Base-by-base conservation (phyloP, 331 rosid genomes). In the Rosa hybrid region DNA sequence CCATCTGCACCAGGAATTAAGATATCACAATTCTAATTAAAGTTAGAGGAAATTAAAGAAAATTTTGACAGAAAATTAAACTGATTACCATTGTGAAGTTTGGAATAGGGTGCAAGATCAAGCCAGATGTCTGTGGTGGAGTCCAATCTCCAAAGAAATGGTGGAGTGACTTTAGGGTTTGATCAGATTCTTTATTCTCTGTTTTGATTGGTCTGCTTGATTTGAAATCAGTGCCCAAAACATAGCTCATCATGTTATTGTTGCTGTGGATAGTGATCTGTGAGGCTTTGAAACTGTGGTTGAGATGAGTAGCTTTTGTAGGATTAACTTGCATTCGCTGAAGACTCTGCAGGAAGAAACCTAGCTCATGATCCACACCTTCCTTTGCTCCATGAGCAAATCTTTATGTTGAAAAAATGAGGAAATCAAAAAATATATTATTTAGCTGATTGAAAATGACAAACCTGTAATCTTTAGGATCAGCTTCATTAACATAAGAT, bases 121-220 rank as follows among this genome's bases (percentile, higher is more conserved):
- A 91, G 97, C 97, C 97, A 96, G 71, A 94, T 89, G 72, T 93
- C 97, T 18, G 98, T 78, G 90, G 82, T 76, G 91, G 86, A 67
- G 97, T 87, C 97, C 98, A 96, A 51, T 93, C 99, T 20, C 90
- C 94, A 87, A 93, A 91, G 92, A 96, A 96, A 69, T 92, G 98
- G 78, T 89, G 96, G 69, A 93, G 92, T 67, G 98, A 91, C 86
- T 88, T 96, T 56, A 87, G 94, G 77, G 90, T 86, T 80, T 39
- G 48, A 18, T 93, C 98, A 64, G 85, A 53, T 75, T 91, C 81
- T 38, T 80, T 90, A 75, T 88, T 87, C 77, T 84, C 94, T 57
- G 77, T 56, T 79, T 85, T 86, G 69, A 63, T 77, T 78, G 83
- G 75, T 63, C 86, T 87, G 44, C 86, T 81, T 51, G 98, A 90